Conservation (phyloP, 441 rosid species). For the Arabidopsis lyrata region DNA sequence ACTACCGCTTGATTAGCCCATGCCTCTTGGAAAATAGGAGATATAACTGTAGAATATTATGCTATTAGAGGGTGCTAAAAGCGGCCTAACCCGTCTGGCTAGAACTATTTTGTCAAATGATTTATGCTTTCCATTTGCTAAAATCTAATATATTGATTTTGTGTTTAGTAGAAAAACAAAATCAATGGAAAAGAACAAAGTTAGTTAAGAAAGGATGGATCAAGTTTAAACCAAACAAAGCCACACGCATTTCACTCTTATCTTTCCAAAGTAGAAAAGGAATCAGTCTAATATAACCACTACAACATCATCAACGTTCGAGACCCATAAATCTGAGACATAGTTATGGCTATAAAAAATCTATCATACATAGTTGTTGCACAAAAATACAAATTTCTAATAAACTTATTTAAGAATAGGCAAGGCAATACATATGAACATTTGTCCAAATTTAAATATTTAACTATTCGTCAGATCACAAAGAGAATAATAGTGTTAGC, state of each 20-base stretch:
- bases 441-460: background rate
- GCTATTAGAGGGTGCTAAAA: constrained; percentile 15
- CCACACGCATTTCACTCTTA: background rate
- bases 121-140: constrained; percentile 16
- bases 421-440: background rate
- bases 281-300: background rate
- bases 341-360: background rate
- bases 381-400: background rate
- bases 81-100: constrained; percentile 9
- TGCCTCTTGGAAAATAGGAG: constrained; percentile 3
- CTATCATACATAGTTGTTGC: background rate
- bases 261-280: background rate
- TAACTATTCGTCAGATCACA: background rate
- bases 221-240: background rate
- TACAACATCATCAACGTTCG: background rate
- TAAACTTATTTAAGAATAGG: background rate
- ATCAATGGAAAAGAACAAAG: background rate
- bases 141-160: constrained; percentile 3
- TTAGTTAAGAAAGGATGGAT: background rate
- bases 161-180: background rate
- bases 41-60: constrained; percentile 24
- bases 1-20: constrained; percentile 36
- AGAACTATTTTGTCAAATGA: constrained; percentile 19
- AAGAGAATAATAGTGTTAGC: background rate
- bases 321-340: background rate